Evolutionary conservation across 306 rosid species (phyloP).

Genomic region (Astragalus glycyphyllos): DNA sequence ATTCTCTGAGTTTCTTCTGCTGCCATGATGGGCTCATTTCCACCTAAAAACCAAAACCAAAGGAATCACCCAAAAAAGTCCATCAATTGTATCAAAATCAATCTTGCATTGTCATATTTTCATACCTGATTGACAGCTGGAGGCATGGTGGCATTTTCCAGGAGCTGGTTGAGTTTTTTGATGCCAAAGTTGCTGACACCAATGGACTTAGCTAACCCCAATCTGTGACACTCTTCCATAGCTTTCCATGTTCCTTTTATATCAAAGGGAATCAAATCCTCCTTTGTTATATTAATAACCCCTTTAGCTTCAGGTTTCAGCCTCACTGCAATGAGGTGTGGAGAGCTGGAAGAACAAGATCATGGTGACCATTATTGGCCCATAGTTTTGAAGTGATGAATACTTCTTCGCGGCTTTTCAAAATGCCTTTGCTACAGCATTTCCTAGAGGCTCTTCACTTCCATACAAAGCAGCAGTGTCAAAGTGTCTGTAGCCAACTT

Average conservation of each 20-base stretch:
- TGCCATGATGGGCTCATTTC: constrained; percentile 54
- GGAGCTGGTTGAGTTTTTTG: constrained; percentile 31
- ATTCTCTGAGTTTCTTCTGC: constrained; percentile 39
- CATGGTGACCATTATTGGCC: constrained; percentile 44
- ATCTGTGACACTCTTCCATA: constrained; percentile 39
- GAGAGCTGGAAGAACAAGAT: constrained; percentile 57
- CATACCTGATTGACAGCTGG: constrained; percentile 48
- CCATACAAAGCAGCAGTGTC: constrained; percentile 43
- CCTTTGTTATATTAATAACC: constrained; percentile 10
- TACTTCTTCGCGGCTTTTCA: constrained; percentile 47
- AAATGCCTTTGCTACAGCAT: constrained; percentile 38
- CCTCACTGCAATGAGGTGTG: constrained; percentile 45
- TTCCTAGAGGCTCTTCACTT: constrained; percentile 38
- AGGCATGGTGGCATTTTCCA: constrained; percentile 40
- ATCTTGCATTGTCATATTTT: no score
- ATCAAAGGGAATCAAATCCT: constrained; percentile 50
- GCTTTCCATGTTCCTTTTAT: constrained; percentile 27
- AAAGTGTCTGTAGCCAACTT: constrained; percentile 39
- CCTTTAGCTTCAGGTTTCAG: constrained; percentile 37
- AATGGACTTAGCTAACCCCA: constrained; percentile 47
- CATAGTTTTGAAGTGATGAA: constrained; percentile 59
- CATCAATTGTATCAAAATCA: no score
- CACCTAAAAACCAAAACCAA: constrained; percentile 24
- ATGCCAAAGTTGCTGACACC: constrained; percentile 48
- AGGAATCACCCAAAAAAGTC: no score